These are phyloP conservation scores for Mrakia blollopis DNA, from an alignment of 768 basidiomycete genomes.

Conservation along the genomic window DNA sequence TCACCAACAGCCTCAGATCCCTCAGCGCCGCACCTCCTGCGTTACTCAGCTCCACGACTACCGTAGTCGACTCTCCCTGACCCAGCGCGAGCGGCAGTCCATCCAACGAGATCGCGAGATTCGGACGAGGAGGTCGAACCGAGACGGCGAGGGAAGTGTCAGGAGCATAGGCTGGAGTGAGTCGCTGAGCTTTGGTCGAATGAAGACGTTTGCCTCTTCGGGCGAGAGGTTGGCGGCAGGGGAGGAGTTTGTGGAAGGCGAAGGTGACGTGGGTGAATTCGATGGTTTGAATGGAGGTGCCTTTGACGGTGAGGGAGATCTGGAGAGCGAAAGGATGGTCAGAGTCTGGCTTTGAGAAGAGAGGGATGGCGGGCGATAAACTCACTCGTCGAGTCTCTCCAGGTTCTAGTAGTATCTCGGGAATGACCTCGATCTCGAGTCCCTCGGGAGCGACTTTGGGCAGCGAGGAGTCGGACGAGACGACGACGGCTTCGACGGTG, in stretches of 20 bases:
- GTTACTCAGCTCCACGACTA: conserved; percentile 28
- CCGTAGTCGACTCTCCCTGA: conserved; percentile 47
- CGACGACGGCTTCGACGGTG: conserved; percentile 27
- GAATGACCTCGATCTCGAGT: conserved; percentile 53
- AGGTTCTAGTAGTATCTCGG: conserved; percentile 59
- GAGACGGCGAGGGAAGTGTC: conserved; percentile 59
- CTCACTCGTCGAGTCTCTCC: conserved; percentile 53
- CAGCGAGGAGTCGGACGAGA: neutral
- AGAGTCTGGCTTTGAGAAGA: neutral
- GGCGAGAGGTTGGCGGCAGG: conserved; percentile 60
- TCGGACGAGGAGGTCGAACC: conserved; percentile 62
- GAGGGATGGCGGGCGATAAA: neutral
- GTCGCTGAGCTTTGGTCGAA: conserved; percentile 64
- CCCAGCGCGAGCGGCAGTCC: conserved; percentile 31
- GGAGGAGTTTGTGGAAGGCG: conserved; percentile 58
- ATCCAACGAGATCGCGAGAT: conserved; percentile 48
- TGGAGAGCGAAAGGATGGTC: neutral
- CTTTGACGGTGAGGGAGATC: conserved; percentile 14
- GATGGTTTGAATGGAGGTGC: conserved; percentile 44
- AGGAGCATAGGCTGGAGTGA: conserved; percentile 64
- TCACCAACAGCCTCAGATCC: conserved; percentile 26
- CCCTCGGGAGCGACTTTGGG: conserved; percentile 38
- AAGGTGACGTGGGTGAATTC: conserved; percentile 58
- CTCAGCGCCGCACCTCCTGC: conserved; percentile 20
- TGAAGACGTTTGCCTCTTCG: conserved; percentile 71